Percentiles rank a stretch among this genome's conserved stretches.
Evolutionary conservation across 164 flowering plant genomes (phyloP).

Genomic region (Nymphaea colorata): DNA sequence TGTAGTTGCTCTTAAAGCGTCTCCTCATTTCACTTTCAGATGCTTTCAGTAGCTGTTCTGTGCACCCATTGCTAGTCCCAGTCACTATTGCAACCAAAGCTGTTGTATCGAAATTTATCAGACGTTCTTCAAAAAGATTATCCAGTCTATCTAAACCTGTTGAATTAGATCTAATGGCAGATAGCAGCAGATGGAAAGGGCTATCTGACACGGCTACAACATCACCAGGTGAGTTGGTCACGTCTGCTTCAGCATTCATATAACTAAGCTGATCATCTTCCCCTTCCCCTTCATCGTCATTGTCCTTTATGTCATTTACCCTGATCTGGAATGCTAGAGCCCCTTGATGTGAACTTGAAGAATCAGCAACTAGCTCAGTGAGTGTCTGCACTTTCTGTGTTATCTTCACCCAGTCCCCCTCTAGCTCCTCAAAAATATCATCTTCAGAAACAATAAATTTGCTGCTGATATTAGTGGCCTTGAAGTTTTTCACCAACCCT

Average conservation of each 20-base stretch:
- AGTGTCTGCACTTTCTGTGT: slow-evolving; percentile 8
- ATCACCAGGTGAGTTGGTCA: not conserved
- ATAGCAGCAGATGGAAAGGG: slow-evolving; percentile 34
- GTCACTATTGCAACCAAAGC: slow-evolving; percentile 85
- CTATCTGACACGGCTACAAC: slow-evolving; percentile 5
- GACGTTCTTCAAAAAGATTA: slow-evolving; percentile 13
- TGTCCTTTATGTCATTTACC: slow-evolving; percentile 12
- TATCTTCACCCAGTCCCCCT: slow-evolving; percentile 48
- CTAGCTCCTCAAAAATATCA: slow-evolving; percentile 32
- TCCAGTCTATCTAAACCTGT: not conserved
- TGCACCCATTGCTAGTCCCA: slow-evolving; percentile 77
- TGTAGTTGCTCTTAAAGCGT: slow-evolving; percentile 62
- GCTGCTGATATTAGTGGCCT: slow-evolving; percentile 28
- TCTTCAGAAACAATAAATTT: slow-evolving; percentile 21
- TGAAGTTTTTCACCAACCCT: slow-evolving; percentile 38
- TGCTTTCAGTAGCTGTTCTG: slow-evolving; percentile 37
- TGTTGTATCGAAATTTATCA: slow-evolving; percentile 85
- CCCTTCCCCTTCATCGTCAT: not conserved
- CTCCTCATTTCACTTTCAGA: slow-evolving; percentile 48
- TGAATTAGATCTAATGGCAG: slow-evolving; percentile 19
- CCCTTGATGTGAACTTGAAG: slow-evolving; percentile 21
- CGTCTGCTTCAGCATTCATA: not conserved
- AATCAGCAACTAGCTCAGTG: not conserved
- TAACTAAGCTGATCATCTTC: too few species aligned
- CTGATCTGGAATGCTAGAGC: slow-evolving; percentile 43